phyloP scores from a whole-genome alignment of 768 basidiomycete species.

The Leccinum aurantiacum region DNA sequence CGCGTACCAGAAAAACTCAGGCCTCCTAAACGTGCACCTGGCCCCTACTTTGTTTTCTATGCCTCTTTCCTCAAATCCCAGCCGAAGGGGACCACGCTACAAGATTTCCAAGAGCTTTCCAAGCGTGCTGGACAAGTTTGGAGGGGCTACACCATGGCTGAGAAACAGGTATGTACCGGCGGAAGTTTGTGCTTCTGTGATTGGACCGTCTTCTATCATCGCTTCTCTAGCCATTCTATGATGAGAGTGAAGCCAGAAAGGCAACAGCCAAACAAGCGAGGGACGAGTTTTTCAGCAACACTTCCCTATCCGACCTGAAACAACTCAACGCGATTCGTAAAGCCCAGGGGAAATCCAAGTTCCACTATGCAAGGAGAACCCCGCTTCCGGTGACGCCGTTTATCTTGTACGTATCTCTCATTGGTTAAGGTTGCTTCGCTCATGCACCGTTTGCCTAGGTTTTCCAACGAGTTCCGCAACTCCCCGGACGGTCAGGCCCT shows the following conservation, averaged over 20 bases:
- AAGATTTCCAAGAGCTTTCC: slow-evolving; percentile 2
- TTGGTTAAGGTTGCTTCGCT: not conserved
- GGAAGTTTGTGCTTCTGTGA: not conserved
- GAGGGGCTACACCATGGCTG: slow-evolving; percentile 31
- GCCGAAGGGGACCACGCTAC: not conserved
- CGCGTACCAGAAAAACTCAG: slow-evolving; percentile 15
- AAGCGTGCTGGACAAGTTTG: slow-evolving; percentile 30
- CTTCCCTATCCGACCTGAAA: slow-evolving; percentile 20
- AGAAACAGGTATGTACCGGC: slow-evolving; percentile 36
- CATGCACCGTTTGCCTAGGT: slow-evolving; percentile 14
- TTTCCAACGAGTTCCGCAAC: slow-evolving; percentile 19
- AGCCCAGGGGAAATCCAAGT: slow-evolving; percentile 25
- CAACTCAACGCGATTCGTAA: slow-evolving; percentile 36
- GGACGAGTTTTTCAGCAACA: slow-evolving; percentile 30
- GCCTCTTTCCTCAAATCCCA: slow-evolving; percentile 13
- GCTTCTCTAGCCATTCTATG: slow-evolving; percentile 27
- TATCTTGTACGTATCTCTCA: slow-evolving; percentile 23
- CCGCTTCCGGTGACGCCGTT: slow-evolving; percentile 17
- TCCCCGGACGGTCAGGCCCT: slow-evolving; percentile 17
- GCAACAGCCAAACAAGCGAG: slow-evolving; percentile 20
- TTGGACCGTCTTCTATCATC: not conserved
- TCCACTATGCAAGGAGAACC: slow-evolving; percentile 2
- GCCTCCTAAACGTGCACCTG: slow-evolving; percentile 31
- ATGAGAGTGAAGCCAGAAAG: slow-evolving; percentile 19
- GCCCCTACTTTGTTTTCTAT: slow-evolving; percentile 29